These are phyloP conservation scores for Heterobasidion occidentale DNA, from an alignment of 1,284 basidiomycete species.

Conservation along the genomic window DNA sequence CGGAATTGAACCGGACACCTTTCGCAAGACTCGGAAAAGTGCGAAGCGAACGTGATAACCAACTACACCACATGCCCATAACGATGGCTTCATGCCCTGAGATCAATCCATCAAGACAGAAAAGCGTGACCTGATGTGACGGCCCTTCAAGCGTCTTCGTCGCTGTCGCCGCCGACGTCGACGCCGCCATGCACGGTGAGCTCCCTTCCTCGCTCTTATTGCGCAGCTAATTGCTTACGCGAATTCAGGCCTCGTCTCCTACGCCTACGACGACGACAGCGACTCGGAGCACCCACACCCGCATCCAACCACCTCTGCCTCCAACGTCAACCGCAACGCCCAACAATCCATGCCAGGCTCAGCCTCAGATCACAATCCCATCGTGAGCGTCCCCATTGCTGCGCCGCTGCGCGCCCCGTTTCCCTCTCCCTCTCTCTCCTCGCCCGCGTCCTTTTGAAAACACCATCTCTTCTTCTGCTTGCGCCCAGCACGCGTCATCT, in stretches of 20 bases:
- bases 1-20: too few species aligned
- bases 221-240: too few species aligned
- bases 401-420: conserved; percentile 33
- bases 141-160: too few species aligned
- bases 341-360: background rate
- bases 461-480: conserved; percentile 3
- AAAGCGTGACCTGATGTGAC: too few species aligned
- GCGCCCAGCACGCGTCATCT: background rate
- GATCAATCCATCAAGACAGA: too few species aligned
- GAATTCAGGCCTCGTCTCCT: conserved; percentile 49
- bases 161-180: too few species aligned
- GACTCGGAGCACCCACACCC: conserved; percentile 38
- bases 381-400: conserved; percentile 56
- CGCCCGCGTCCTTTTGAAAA: conserved; percentile 37
- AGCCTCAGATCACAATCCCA: conserved; percentile 17
- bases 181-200: too few species aligned
- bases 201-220: too few species aligned
- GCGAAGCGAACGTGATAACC: too few species aligned
- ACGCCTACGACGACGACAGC: conserved; percentile 56
- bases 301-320: conserved; percentile 14
- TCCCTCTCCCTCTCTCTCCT: conserved; percentile 59
- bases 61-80: too few species aligned
- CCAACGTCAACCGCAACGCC: conserved; percentile 4
- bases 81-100: too few species aligned
- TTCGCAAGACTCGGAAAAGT: too few species aligned